These are phyloP conservation scores for Solanum pinnatisectum DNA, from an alignment of 257 asterid genomes.

Conservation along the genomic window DNA sequence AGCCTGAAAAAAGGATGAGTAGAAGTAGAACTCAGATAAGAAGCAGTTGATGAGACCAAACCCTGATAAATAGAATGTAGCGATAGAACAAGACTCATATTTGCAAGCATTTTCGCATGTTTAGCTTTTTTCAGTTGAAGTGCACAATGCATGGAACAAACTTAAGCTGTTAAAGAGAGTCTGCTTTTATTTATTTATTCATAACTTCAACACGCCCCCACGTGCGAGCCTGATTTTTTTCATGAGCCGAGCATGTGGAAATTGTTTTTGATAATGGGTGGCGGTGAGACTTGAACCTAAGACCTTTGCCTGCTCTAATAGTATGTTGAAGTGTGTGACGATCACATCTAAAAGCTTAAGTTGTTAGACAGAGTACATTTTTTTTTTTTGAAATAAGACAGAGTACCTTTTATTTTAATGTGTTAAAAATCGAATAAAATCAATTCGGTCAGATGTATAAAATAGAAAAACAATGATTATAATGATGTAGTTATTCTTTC, in stretches of 20 bases:
- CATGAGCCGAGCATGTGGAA: background rate
- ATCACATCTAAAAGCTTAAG: background rate
- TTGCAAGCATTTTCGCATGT: background rate
- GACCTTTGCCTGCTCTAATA: background rate
- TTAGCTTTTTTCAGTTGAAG: background rate
- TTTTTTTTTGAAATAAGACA: background rate
- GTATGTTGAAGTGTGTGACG: background rate
- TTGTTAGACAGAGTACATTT: background rate
- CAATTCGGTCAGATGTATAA: background rate
- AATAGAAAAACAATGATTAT: background rate
- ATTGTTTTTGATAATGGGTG: background rate
- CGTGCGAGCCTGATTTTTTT: background rate
- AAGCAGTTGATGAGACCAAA: background rate
- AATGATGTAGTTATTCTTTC: background rate
- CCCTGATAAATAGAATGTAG: background rate
- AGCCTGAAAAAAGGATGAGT: conserved; percentile 40
- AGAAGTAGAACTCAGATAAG: background rate
- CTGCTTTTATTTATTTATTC: background rate
- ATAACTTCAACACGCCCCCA: background rate
- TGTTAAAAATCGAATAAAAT: background rate
- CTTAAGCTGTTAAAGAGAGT: background rate
- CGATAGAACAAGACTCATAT: background rate
- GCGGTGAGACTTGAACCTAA: background rate
- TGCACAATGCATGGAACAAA: background rate
- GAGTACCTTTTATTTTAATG: background rate